These are phyloP conservation scores for Acmispon strigosus DNA, from an alignment of 306 rosid genomes.

Conservation along the genomic window DNA sequence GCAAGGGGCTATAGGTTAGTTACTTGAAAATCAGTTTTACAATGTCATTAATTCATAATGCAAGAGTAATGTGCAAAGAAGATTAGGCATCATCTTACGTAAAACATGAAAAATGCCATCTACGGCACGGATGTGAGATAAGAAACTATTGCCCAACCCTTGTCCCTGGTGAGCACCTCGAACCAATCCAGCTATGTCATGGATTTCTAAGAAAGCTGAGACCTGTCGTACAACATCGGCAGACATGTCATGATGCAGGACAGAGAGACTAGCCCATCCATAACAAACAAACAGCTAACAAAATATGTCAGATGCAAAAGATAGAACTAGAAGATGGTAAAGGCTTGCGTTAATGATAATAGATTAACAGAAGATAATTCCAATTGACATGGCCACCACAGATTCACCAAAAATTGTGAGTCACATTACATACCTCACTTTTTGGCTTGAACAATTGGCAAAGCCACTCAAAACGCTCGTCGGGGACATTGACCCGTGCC, in stretches of 20 bases:
- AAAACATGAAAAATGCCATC: constrained; percentile 97
- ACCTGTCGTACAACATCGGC: constrained; percentile 39
- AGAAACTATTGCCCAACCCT: constrained; percentile 96
- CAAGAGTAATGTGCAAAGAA: background rate
- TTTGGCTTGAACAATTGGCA: constrained; percentile 85
- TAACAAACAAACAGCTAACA: background rate
- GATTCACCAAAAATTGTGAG: background rate
- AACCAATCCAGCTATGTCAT: constrained; percentile 96
- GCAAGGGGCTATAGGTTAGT: background rate
- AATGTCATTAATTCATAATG: background rate
- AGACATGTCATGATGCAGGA: background rate
- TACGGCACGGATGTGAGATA: constrained; percentile 97
- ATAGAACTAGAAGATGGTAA: background rate
- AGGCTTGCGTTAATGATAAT: background rate
- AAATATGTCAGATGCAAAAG: background rate
- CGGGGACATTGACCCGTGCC: constrained; percentile 89
- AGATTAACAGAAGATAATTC: background rate
- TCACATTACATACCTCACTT: constrained; percentile 65
- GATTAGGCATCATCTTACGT: constrained; percentile 57
- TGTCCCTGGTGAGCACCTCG: constrained; percentile 97
- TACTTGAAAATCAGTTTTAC: background rate
- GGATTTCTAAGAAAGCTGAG: constrained; percentile 93
- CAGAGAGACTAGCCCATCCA: background rate
- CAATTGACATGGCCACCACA: background rate
- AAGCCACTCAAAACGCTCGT: constrained; percentile 97